Evolutionary conservation across 2,329 filamentous ascomycete species (phyloP).

Genomic region (Aspergillus sp.): DNA sequence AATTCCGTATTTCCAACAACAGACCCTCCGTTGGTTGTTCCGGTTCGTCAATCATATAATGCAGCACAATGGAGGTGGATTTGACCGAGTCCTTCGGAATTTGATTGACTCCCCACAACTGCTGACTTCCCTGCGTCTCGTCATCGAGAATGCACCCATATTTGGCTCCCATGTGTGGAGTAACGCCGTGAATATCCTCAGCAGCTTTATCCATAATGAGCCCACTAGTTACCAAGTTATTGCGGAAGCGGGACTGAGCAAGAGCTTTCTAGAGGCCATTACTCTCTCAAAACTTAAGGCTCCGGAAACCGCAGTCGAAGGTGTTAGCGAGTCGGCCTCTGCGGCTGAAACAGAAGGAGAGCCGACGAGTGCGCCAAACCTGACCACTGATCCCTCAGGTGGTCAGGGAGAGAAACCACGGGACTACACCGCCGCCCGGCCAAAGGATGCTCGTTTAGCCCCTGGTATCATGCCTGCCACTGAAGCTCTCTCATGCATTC

Average conservation of each 20-base stretch:
- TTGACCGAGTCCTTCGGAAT: slow-evolving; percentile 86
- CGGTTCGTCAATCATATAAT: slow-evolving; percentile 97
- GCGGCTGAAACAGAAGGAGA: slow-evolving; percentile 34
- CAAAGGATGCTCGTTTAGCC: slow-evolving; percentile 47
- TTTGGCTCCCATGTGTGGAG: slow-evolving; percentile 97
- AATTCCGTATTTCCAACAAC: slow-evolving; percentile 89
- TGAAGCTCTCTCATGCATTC: slow-evolving; percentile 85
- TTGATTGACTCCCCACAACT: slow-evolving; percentile 90
- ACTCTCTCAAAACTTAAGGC: slow-evolving; percentile 49
- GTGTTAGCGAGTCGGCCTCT: slow-evolving; percentile 17
- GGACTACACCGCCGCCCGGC: slow-evolving; percentile 32
- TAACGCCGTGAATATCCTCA: slow-evolving; percentile 85
- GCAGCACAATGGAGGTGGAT: slow-evolving; percentile 76
- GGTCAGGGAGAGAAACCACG: slow-evolving; percentile 23
- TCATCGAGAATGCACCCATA: slow-evolving; percentile 74
- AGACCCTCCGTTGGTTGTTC: slow-evolving; percentile 88
- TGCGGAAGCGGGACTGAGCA: slow-evolving; percentile 87
- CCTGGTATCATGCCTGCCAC: slow-evolving; percentile 79
- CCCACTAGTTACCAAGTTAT: slow-evolving; percentile 97
- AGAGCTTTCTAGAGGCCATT: slow-evolving; percentile 79
- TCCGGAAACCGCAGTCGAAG: slow-evolving; percentile 30
- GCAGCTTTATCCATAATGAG: slow-evolving; percentile 97
- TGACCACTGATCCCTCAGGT: slow-evolving; percentile 23
- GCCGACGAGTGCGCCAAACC: slow-evolving; percentile 33
- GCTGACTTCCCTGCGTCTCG: slow-evolving; percentile 72